Conservation (phyloP, 2,329 filamentous ascomycete species). For the Dactylellina leptospora region DNA sequence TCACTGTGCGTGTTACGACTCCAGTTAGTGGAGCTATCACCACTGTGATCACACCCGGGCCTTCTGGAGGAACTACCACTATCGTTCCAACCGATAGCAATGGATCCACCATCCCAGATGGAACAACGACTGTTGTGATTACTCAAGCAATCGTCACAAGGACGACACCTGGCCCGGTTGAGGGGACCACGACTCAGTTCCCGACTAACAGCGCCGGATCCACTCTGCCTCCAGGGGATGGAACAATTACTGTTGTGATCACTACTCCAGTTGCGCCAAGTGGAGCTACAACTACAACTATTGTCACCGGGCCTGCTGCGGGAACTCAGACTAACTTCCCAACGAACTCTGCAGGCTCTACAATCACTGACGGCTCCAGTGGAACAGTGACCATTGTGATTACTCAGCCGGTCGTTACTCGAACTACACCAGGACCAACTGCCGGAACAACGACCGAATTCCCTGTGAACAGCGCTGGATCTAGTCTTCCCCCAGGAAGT, state of each 20-base stretch:
- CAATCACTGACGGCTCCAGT: not conserved
- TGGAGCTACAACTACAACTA: not conserved
- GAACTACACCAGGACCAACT: not conserved
- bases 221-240: not conserved
- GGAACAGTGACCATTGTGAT: not conserved
- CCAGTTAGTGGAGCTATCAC: not conserved
- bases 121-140: not conserved
- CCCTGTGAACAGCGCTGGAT: constrained; percentile 3
- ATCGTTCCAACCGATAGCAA: not conserved
- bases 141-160: not conserved
- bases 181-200: not conserved
- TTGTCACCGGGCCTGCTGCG: not conserved
- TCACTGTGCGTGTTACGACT: too few species aligned
- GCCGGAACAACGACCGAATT: not conserved
- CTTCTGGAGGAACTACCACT: not conserved
- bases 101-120: not conserved
- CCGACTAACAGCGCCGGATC: not conserved
- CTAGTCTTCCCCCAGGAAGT: constrained; percentile 3
- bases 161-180: not conserved
- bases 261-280: not conserved
- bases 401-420: not conserved
- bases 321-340: not conserved
- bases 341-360: not conserved
- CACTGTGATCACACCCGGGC: not conserved
- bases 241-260: not conserved